Percentiles rank a stretch among this genome's conserved stretches.
Evolutionary conservation across 2,329 filamentous ascomycete species (phyloP).

Genomic region (Lecanicillium sp.): DNA sequence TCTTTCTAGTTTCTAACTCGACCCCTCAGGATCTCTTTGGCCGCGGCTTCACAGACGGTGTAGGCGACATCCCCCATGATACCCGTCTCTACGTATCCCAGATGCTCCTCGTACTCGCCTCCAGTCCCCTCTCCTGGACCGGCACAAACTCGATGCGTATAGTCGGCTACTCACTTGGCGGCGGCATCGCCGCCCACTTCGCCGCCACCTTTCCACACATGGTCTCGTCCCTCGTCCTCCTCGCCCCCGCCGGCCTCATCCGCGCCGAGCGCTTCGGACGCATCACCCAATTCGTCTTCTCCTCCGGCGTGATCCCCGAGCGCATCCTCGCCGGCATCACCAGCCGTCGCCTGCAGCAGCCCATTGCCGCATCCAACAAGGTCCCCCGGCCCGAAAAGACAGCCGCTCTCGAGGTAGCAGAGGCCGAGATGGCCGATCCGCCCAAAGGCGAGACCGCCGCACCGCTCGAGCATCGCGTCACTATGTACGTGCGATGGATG

Average conservation of each 20-base stretch:
- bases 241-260: conserved; percentile 74
- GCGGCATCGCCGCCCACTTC: conserved; percentile 68
- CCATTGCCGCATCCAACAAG: conserved; percentile 34
- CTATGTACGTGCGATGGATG: conserved; percentile 50
- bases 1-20: not conserved
- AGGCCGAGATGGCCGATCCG: conserved; percentile 30
- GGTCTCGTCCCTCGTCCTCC: conserved; percentile 61
- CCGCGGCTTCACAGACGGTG: conserved; percentile 57
- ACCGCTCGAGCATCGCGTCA: conserved; percentile 38
- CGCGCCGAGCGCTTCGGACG: conserved; percentile 43
- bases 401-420: conserved; percentile 28
- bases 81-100: conserved; percentile 65
- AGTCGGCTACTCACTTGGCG: conserved; percentile 75
- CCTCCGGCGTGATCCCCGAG: conserved; percentile 45
- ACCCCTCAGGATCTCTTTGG: conserved; percentile 55
- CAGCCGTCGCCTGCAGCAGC: conserved; percentile 37
- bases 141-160: conserved; percentile 51
- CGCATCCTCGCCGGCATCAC: conserved; percentile 40
- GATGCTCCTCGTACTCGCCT: conserved; percentile 61
- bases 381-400: conserved; percentile 11
- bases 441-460: conserved; percentile 17
- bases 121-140: conserved; percentile 62
- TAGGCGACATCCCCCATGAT: conserved; percentile 61
- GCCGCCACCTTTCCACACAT: conserved; percentile 63
- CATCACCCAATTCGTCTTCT: conserved; percentile 42